Evolutionary conservation across 2,329 filamentous ascomycete species (phyloP).

Genomic region (Nothomitra cinnamomea): DNA sequence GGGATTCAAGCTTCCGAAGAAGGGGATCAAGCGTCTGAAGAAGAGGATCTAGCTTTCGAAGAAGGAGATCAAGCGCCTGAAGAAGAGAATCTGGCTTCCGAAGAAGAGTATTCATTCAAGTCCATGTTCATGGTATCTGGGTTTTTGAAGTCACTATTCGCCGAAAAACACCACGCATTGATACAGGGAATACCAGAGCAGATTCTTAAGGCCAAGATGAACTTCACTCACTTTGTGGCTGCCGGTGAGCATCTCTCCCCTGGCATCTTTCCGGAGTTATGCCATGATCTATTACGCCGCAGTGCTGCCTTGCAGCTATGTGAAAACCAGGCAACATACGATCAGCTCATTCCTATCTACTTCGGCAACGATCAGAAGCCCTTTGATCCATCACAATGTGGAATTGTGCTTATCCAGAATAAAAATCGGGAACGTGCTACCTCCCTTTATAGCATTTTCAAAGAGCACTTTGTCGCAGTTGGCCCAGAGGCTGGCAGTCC

Average conservation of each 20-base stretch:
- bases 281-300: neutral
- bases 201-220: slow-evolving; percentile 1
- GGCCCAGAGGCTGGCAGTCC: neutral
- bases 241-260: neutral
- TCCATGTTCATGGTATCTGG: neutral
- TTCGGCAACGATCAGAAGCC: neutral
- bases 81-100: too few relatives aligned
- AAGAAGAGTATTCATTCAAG: neutral
- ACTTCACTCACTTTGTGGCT: neutral
- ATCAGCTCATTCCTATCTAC: neutral
- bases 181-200: neutral
- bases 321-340: neutral
- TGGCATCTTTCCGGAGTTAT: neutral
- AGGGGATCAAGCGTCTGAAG: too few relatives aligned
- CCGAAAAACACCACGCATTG: neutral
- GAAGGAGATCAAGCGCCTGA: too few relatives aligned
- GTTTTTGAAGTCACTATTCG: neutral
- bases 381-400: neutral
- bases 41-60: too few relatives aligned
- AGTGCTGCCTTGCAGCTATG: neutral
- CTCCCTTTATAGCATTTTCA: neutral
- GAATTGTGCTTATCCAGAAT: neutral
- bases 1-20: too few relatives aligned
- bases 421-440: neutral
- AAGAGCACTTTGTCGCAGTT: neutral